Base-by-base conservation (phyloP, 2,329 filamentous ascomycete species). In the Aspergillus intermedius region DNA sequence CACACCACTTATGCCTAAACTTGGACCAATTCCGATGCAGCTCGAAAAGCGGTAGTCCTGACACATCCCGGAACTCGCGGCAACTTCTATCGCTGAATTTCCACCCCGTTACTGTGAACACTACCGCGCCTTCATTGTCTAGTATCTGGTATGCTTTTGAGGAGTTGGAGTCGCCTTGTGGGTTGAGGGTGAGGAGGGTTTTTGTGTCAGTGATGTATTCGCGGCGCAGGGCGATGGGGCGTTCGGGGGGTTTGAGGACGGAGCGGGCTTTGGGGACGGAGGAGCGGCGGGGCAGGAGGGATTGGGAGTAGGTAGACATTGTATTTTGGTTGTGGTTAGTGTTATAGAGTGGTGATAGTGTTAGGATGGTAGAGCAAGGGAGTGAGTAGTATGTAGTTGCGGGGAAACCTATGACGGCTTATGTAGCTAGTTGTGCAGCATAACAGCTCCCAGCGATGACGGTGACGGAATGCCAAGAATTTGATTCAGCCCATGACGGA, bases 41-140 rank as follows among this genome's bases (percentile, higher is more conserved):
- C 47, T 63, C 60, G 49, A 63, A 64, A 46, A 64, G 50, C 2
- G 61, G 61, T 1, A 64, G 50, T 1, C 61, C 61, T 6, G 61
- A 62, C 5, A 54, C 43, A 42, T 64, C 60, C 19, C 61, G 58
- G 46, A 64, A 61, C 41, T 64, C 61, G 19, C 61, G 59, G n/a
- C 54, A 55, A 2, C 50, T 37, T 4, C 55, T 53, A n/a, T 53
- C 41, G 28, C 52, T 50, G 44, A 60, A 63, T 46, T 57, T 58
- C 37, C 50, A 50, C 3, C 61, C 61, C 12, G 59, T 59, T 5
- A 54, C 59, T 9, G 61, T 63, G 48, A 61, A 61, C 8, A 61
- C 32, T 2, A 49, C 52, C 2, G 51, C 42, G 28, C 54, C 56
- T 21, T 63, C 55, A 34, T 62, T 57, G 17, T 52, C 48, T 39